A percentile compares a stretch with the other conserved stretches of the same genome.
Evolutionary conservation across 345 rosid genomes (phyloP).

Genomic region (Ailanthus altissimus): DNA sequence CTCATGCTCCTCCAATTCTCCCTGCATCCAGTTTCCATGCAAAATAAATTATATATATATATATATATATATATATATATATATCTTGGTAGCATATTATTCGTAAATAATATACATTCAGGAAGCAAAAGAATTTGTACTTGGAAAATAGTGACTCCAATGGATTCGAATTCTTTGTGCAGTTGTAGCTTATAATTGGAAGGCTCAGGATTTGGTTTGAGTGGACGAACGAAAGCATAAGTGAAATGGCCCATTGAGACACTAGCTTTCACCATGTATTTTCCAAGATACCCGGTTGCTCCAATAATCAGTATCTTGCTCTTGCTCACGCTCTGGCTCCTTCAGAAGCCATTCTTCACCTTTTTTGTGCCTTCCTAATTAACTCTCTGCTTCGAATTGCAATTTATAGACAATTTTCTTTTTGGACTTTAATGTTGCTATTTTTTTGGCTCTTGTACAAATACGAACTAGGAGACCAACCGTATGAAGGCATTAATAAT

Average conservation of each 20-base stretch:
- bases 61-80: too few relatives aligned
- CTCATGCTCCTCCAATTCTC: conserved; percentile 40
- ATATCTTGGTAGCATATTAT: too few relatives aligned
- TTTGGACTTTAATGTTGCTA: too few relatives aligned
- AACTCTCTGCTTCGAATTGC: neutral
- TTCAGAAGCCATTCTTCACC: neutral
- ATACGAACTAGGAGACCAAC: too few relatives aligned
- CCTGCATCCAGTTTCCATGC: conserved; percentile 7
- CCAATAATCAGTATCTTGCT: conserved; percentile 36
- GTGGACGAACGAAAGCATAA: conserved; percentile 32
- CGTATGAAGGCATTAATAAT: too few relatives aligned
- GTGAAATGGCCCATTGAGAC: conserved; percentile 33
- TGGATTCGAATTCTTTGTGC: conserved; percentile 26
- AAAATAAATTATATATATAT: too few relatives aligned
- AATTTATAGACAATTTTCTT: neutral
- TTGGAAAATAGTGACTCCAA: conserved; percentile 37
- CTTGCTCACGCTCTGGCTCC: too few relatives aligned
- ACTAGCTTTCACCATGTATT: conserved; percentile 36
- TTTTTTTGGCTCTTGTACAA: too few relatives aligned
- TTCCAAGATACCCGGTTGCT: conserved; percentile 39
- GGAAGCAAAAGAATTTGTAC: too few relatives aligned
- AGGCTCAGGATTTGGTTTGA: neutral
- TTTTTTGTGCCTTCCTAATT: too few relatives aligned
- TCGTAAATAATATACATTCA: too few relatives aligned
- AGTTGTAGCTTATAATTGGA: conserved; percentile 24